Conservation (phyloP, 768 basidiomycete species). For the Epithele typhae region DNA sequence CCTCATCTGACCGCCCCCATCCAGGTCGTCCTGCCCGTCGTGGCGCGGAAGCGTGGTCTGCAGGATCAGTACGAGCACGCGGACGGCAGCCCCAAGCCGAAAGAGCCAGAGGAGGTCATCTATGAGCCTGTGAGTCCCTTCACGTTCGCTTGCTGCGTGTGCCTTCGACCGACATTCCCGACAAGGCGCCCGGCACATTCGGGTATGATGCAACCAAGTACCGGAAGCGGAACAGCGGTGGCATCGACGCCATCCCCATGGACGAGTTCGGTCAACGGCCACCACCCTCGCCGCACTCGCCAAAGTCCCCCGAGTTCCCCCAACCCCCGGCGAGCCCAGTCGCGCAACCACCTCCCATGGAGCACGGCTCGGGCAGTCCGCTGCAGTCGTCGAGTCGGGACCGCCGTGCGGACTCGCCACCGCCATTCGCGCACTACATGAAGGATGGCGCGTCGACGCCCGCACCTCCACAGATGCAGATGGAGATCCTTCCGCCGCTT, state of each 20-base stretch:
- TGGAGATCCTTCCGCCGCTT: slow-evolving; percentile 21
- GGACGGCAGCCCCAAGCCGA: slow-evolving; percentile 62
- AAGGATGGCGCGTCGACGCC: slow-evolving; percentile 4
- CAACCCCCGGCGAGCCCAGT: slow-evolving; percentile 13
- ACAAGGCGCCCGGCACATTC: slow-evolving; percentile 78
- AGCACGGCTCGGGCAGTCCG: not conserved
- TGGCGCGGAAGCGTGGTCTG: slow-evolving; percentile 78
- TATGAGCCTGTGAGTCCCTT: slow-evolving; percentile 55
- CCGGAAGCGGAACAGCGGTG: slow-evolving; percentile 33
- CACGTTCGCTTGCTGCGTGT: not conserved
- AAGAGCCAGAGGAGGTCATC: slow-evolving; percentile 19
- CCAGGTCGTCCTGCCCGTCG: slow-evolving; percentile 80
- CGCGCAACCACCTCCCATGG: slow-evolving; percentile 21
- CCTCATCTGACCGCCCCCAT: slow-evolving; percentile 4
- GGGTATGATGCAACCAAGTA: slow-evolving; percentile 74
- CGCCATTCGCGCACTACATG: slow-evolving; percentile 61
- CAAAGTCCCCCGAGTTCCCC: slow-evolving; percentile 6
- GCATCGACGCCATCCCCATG: slow-evolving; percentile 46
- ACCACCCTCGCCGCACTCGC: not conserved
- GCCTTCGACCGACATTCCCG: not conserved
- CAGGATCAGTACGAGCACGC: slow-evolving; percentile 65
- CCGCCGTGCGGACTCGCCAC: slow-evolving; percentile 44
- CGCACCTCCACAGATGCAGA: slow-evolving; percentile 4
- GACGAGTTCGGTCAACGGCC: slow-evolving; percentile 55
- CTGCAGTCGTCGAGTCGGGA: slow-evolving; percentile 19